A percentile compares a stretch with the other conserved stretches of the same genome.
Conservation (phyloP, 352 stramenopile genomes). For the Phytopythium aichiense region DNA sequence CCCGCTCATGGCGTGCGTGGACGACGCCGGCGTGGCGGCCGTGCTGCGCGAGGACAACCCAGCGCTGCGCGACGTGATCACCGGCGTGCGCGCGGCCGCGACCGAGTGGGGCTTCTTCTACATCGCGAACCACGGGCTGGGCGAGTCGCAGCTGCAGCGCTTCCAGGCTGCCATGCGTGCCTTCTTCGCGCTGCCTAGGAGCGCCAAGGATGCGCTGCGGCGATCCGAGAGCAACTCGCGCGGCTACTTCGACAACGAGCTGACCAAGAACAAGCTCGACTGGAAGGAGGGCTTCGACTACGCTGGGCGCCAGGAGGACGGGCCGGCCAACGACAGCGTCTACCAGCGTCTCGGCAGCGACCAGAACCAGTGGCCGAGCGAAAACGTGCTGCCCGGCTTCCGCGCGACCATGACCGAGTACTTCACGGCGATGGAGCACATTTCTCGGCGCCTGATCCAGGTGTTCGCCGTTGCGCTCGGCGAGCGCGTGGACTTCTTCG, state of each 20-base stretch:
- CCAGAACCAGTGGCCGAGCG: constrained; percentile 79
- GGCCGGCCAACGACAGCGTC: constrained; percentile 25
- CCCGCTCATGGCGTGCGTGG: constrained; percentile 32
- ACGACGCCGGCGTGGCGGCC: constrained; percentile 29
- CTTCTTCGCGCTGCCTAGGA: constrained; percentile 83
- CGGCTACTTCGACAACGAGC: constrained; percentile 93
- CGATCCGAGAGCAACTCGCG: constrained; percentile 82
- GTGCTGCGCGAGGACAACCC: constrained; percentile 13
- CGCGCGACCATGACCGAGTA: constrained; percentile 36
- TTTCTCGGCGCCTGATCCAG: constrained; percentile 50
- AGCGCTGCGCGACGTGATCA: constrained; percentile 31
- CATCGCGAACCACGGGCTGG: constrained; percentile 79
- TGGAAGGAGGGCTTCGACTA: constrained; percentile 91
- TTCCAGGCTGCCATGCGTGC: constrained; percentile 63
- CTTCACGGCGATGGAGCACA: constrained; percentile 48
- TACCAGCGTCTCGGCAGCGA: constrained; percentile 73
- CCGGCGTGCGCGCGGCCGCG: constrained; percentile 45
- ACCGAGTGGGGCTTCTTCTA: constrained; percentile 92
- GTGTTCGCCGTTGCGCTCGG: constrained; percentile 55
- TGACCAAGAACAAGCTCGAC: constrained; percentile 92
- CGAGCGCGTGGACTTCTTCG: constrained; percentile 46
- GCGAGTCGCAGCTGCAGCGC: constrained; percentile 42
- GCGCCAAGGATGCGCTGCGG: constrained; percentile 47
- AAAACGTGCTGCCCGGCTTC: constrained; percentile 51
- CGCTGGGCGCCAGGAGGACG: constrained; percentile 35